Percentiles rank a stretch among this genome's conserved stretches.
phyloP scores from a whole-genome alignment of 441 rosid genomes.

The Syzygium malaccense region DNA sequence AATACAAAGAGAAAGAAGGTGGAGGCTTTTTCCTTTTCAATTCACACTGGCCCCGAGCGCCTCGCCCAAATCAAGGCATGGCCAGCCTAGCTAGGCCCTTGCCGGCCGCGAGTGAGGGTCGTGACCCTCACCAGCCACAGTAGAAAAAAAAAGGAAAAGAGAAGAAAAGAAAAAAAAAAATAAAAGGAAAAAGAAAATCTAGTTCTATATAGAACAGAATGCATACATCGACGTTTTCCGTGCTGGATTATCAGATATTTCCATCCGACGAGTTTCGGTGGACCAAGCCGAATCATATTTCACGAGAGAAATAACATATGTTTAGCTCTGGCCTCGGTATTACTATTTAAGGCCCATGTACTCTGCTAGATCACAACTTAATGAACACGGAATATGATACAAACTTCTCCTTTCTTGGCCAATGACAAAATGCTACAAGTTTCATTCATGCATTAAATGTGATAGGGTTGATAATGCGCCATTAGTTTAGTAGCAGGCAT shows the following conservation, averaged over 20 bases:
- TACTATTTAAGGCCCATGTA: neutral
- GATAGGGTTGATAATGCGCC: neutral
- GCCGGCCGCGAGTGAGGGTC: no score
- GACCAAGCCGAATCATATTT: neutral
- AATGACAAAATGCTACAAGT: neutral
- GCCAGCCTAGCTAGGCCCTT: no score
- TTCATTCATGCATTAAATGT: neutral
- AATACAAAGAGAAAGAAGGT: accelerated
- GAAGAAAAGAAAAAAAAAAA: no score
- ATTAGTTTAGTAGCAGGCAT: neutral
- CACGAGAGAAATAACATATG: no score
- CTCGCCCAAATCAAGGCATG: no score
- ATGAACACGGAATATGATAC: neutral
- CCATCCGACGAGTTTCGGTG: neutral
- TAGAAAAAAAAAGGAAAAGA: no score
- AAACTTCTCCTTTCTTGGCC: neutral
- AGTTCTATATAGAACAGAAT: neutral
- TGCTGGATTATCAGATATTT: neutral
- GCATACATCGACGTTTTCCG: neutral
- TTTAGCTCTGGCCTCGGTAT: neutral
- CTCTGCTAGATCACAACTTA: neutral
- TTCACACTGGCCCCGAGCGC: neutral
- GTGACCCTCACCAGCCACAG: no score
- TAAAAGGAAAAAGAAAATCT: neutral
- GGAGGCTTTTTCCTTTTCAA: neutral